Evolutionary conservation across 2,329 filamentous ascomycete species (phyloP), one percentile per base, ranked within the genome.

Genomic region (Diaporthe longicolla): DNA sequence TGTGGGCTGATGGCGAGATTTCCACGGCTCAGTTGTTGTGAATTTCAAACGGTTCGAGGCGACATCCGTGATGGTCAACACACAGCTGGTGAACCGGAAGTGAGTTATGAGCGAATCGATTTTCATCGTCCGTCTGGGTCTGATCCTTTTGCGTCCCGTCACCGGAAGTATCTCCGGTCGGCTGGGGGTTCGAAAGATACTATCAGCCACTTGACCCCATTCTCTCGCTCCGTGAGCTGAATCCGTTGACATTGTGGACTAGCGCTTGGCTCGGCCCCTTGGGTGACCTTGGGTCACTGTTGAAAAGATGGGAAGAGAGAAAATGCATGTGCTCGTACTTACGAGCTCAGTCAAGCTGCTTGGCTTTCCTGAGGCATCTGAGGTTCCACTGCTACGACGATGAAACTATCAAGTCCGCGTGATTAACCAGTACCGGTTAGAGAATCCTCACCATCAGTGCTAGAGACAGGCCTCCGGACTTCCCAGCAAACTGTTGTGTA

Each of bases 1-100:
- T 65, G 59, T 65, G 40, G 24, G 40, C 59, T 48, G 26, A 65
- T 21, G 40, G 40, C 59, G 17, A 48, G 9, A 26, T 48, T 48
- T 32, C 1, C 10, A 10, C 17, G 24, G 6, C 21, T 9, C 3
- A 19, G 11, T 7, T 29, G 9, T n/a, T 48, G 40, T n/a, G 21
- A 26, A 15, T 8, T 1, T 13, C 29, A 19, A 48, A 48, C 59
- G 5, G 17, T 24, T 15, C 48, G 40, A 32, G 24, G 40, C 9
- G 40, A 48, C 40, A 32, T 32, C 40, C 43, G 24, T 17, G 21
- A n/a, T 15, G 3, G 17, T 65, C 40, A 48, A 32, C 40, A 65
- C 24, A 65, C 24, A 48, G 1, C 17, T 15, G 0, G 40, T 19
- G 40, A 32, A 48, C 6, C 5, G 29, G 58, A 26, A n/a, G 59